Percentiles rank a stretch among this genome's conserved stretches.
These are phyloP conservation scores for Ceratopteris richardii DNA, from an alignment of 75 land plant genomes.

Conservation along the genomic window DNA sequence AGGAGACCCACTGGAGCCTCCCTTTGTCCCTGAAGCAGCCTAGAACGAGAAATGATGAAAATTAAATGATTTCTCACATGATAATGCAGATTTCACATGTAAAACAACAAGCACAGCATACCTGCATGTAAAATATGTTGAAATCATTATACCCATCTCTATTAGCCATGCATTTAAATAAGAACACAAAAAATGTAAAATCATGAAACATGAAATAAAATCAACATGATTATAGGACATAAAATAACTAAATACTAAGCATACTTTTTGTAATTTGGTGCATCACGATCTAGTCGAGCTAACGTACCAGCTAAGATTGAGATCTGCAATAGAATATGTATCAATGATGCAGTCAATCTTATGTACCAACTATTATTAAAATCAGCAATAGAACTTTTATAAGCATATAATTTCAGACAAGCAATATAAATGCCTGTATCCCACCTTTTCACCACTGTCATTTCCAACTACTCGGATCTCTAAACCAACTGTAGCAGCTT, in stretches of 20 bases:
- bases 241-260: neutral
- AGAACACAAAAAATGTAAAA: neutral
- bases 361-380: neutral
- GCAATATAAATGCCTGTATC: neutral
- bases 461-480: constrained; percentile 97
- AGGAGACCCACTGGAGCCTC: constrained; percentile 99
- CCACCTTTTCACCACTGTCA: constrained; percentile 91
- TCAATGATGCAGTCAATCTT: neutral
- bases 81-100: neutral
- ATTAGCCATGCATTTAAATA: constrained; percentile 1
- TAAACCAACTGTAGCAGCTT: constrained; percentile 91
- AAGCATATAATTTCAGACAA: neutral
- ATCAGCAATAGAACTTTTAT: neutral
- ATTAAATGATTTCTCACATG: no score
- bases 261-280: constrained; percentile 91
- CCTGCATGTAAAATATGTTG: constrained; percentile 96
- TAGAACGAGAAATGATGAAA: constrained; percentile 13
- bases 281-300: constrained; percentile 92
- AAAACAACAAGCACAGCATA: constrained; percentile 12
- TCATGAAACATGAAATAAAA: neutral
- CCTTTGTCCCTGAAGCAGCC: constrained; percentile 99
- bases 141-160: constrained; percentile 98
- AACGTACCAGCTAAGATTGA: constrained; percentile 94
- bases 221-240: neutral
- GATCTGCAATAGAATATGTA: constrained; percentile 33